phyloP scores from a whole-genome alignment of 768 basidiomycete species.

The Calvatia gigantea region DNA sequence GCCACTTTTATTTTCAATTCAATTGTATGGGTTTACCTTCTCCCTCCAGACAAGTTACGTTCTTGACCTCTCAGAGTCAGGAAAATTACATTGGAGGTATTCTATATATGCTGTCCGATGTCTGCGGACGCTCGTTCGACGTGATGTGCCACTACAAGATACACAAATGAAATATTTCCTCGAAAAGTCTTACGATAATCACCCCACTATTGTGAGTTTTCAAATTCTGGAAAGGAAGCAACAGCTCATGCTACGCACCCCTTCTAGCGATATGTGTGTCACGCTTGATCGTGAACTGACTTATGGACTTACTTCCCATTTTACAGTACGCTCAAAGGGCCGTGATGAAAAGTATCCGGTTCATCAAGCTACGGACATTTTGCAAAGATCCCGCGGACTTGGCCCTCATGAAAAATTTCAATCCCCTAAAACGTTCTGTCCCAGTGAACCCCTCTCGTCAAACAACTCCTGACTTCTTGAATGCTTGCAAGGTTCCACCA shows the following conservation, averaged over 20 bases:
- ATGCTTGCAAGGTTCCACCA: slow-evolving; percentile 50
- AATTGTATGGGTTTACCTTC: not conserved
- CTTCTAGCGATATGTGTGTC: slow-evolving; percentile 55
- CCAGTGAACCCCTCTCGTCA: slow-evolving; percentile 45
- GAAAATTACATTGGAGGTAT: slow-evolving; percentile 78
- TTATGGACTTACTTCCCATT: slow-evolving; percentile 3
- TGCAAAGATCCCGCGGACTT: slow-evolving; percentile 54
- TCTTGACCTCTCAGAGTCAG: slow-evolving; percentile 54
- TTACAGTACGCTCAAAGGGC: slow-evolving; percentile 67
- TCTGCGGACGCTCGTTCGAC: slow-evolving; percentile 64
- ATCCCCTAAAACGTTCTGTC: slow-evolving; percentile 60
- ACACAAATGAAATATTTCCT: slow-evolving; percentile 56
- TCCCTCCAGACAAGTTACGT: slow-evolving; percentile 27
- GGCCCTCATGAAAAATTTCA: slow-evolving; percentile 56
- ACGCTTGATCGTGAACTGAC: not conserved
- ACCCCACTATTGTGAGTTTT: slow-evolving; percentile 60
- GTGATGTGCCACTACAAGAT: slow-evolving; percentile 50
- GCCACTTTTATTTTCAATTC: not conserved
- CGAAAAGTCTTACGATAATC: slow-evolving; percentile 54
- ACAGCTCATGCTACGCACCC: not conserved
- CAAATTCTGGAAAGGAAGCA: not conserved
- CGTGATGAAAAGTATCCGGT: slow-evolving; percentile 71
- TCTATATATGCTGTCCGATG: slow-evolving; percentile 64
- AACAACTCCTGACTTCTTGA: slow-evolving; percentile 54
- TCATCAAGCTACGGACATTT: slow-evolving; percentile 79